Conservation (phyloP, 192 early-diverging fungal genomes). For the Coemansia asiatica region DNA sequence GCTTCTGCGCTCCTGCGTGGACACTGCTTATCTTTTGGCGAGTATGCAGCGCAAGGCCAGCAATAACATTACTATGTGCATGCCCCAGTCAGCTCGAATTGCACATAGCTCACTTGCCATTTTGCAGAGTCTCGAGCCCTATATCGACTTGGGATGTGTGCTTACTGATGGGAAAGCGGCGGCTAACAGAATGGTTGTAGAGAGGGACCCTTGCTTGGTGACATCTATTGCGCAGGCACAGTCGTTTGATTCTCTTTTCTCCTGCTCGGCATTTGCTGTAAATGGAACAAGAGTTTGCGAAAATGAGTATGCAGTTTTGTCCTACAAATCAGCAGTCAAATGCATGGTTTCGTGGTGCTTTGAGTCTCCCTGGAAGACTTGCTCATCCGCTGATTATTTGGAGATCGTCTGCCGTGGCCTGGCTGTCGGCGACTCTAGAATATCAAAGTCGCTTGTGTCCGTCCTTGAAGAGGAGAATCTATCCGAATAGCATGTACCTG, state of each 20-base stretch:
- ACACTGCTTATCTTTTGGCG: constrained; percentile 10
- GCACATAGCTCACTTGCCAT: constrained; percentile 7
- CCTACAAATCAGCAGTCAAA: neutral
- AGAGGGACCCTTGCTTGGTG: constrained; percentile 5
- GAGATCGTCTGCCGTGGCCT: neutral
- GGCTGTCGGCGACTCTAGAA: neutral
- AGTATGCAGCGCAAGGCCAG: constrained; percentile 17
- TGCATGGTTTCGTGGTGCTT: constrained; percentile 3
- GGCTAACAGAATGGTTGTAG: constrained; percentile 6
- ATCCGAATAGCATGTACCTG: neutral
- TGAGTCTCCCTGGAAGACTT: neutral
- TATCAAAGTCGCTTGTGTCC: neutral
- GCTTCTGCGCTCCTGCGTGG: constrained; percentile 30
- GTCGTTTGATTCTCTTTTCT: neutral
- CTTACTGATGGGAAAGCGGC: constrained; percentile 3
- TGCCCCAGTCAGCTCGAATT: constrained; percentile 15
- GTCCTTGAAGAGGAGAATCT: neutral
- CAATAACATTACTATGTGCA: constrained; percentile 1
- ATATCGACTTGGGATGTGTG: neutral
- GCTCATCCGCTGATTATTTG: neutral
- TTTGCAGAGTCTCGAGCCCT: neutral
- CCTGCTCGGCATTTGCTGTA: neutral
- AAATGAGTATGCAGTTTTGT: neutral
- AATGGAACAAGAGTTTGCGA: neutral
- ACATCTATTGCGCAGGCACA: neutral